These are phyloP conservation scores for Dittrichia graveolens DNA, from an alignment of 129 eudicot species.

Conservation along the genomic window DNA sequence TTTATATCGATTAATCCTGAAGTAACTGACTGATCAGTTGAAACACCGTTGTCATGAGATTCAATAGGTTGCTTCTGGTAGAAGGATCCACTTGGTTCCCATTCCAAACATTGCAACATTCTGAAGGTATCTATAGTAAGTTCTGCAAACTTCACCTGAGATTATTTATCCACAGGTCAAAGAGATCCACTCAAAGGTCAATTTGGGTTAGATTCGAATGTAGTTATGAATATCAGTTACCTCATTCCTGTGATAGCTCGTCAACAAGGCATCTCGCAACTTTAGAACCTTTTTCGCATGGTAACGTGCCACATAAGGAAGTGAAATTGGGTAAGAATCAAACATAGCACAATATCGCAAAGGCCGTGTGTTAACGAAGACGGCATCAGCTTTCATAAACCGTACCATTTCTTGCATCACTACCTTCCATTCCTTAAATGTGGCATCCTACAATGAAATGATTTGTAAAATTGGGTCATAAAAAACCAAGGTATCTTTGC, in stretches of 20 bases:
- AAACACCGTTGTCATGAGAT: conserved; percentile 55
- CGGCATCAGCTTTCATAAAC: conserved; percentile 63
- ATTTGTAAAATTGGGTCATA: conserved; percentile 14
- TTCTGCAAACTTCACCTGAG: conserved; percentile 95
- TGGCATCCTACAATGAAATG: conserved; percentile 55
- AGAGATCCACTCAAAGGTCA: neutral
- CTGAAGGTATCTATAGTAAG: conserved; percentile 85
- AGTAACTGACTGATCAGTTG: conserved; percentile 68
- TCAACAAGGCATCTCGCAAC: conserved; percentile 80
- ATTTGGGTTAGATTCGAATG: conserved; percentile 1
- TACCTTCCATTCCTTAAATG: conserved; percentile 89
- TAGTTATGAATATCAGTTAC: conserved; percentile 41
- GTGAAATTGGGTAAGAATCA: conserved; percentile 77
- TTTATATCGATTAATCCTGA: conserved; percentile 93
- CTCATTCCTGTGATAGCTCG: conserved; percentile 96
- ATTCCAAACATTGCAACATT: conserved; percentile 97
- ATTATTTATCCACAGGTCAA: conserved; percentile 10
- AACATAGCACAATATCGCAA: conserved; percentile 72
- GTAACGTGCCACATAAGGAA: conserved; percentile 80
- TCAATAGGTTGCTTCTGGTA: conserved; percentile 71
- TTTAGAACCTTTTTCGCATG: conserved; percentile 94
- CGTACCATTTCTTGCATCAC: conserved; percentile 90
- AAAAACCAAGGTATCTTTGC: too few relatives aligned
- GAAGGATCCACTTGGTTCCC: conserved; percentile 97
- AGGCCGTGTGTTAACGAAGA: conserved; percentile 56